Base-by-base conservation (phyloP, 768 basidiomycete genomes). In the Chalciporus piperatus region DNA sequence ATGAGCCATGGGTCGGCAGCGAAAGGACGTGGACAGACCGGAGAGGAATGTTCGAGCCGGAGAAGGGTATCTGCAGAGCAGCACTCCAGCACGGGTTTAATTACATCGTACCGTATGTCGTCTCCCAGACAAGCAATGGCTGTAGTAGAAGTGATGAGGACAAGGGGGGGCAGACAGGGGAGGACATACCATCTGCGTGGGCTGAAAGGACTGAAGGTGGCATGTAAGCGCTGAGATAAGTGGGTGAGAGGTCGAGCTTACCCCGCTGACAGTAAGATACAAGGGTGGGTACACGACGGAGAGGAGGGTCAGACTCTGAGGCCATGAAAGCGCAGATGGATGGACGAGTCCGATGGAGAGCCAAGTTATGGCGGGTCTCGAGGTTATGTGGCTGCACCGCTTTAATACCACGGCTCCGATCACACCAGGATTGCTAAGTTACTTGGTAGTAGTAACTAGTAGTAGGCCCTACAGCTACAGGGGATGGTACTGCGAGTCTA, bases 231-330 rank as follows among this genome's bases (percentile, higher is more conserved):
- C 28, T 4, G 38, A 5, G 30, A 50, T 23, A 56, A 45, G 50
- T 16, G 23, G 32, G 22, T 28, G 45, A 47, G 33, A 42, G 27
- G 54, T 42, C 22, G 3, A 37, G 58, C 81, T 67, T 58, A 89
- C 88, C 82, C 66, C 85, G 79, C 66, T 90, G 88, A 58, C 89
- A 92, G 44, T 81, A 78, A 37, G 78, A 72, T 2, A 86, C 83
- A 30, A 92, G 78, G 30, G 81, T 75, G 20, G 82, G 86, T 20
- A 91, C 67, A 22, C 77, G 76, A 49, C 74, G 70, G 51, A 58
- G 56, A 25, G 56, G 45, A 17, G 50, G 39, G 45, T 76, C 76
- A 41, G 56, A 55, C 23, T 76, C 72, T 38, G 65, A 59, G 47
- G 64, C 58, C 72, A 75, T 78, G 23, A 32, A n/a, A 37, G 45